A percentile compares a stretch with the other conserved stretches of the same genome.
phyloP scores from a whole-genome alignment of 163 green algal genomes.

The Scenedesmus sp. region DNA sequence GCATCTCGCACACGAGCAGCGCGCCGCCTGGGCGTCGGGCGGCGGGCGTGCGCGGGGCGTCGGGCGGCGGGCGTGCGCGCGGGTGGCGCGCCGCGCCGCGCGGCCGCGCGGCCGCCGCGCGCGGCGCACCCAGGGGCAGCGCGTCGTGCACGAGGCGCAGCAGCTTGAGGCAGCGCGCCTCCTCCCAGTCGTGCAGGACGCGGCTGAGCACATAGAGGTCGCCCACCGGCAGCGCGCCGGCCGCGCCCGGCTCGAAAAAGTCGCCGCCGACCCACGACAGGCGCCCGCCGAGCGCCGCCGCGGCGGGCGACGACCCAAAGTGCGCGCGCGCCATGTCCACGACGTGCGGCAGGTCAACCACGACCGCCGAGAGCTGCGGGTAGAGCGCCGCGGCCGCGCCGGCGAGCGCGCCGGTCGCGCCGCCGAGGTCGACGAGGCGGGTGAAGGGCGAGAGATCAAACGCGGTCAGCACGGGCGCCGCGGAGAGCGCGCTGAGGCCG shows the following conservation, averaged over 20 bases:
- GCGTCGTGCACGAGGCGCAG: slow-evolving; percentile 14
- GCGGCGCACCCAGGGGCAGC: slow-evolving; percentile 33
- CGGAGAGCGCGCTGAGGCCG: slow-evolving; percentile 42
- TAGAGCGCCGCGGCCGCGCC: slow-evolving; percentile 33
- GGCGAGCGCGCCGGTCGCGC: slow-evolving; percentile 52
- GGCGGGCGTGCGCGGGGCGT: not conserved
- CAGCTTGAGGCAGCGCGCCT: slow-evolving; percentile 33
- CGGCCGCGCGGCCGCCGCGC: not conserved
- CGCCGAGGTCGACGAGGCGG: slow-evolving; percentile 49
- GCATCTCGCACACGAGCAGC: slow-evolving; percentile 55
- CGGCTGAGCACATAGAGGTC: slow-evolving; percentile 35
- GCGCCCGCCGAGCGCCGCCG: not conserved
- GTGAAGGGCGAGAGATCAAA: slow-evolving; percentile 51
- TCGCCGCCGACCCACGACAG: slow-evolving; percentile 38
- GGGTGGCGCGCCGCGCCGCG: too few relatives aligned
- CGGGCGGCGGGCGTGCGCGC: not conserved
- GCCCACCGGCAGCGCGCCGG: not conserved
- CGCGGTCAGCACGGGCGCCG: slow-evolving; percentile 38
- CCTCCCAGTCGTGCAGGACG: slow-evolving; percentile 48
- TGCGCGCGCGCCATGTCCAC: slow-evolving; percentile 36
- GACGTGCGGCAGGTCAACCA: slow-evolving; percentile 53
- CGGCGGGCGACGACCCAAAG: slow-evolving; percentile 28
- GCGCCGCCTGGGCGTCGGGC: slow-evolving; percentile 20
- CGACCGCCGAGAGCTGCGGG: slow-evolving; percentile 43
- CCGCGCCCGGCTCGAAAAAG: slow-evolving; percentile 29